Conservation (phyloP, 257 asterid species). For the Solanum arcanum region DNA sequence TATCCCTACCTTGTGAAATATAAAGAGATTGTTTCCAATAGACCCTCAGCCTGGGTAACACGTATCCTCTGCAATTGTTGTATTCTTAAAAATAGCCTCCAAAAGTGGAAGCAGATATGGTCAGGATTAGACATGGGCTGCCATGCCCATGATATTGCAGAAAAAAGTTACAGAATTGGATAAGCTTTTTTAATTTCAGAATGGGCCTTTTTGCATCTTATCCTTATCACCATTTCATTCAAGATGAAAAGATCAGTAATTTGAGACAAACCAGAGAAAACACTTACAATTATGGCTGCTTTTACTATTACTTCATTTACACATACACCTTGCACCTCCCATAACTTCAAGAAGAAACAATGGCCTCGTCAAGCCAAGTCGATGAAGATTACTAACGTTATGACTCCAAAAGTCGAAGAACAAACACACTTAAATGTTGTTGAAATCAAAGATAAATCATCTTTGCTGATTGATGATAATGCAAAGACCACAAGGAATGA, state of each 20-base stretch:
- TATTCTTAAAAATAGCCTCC: not conserved
- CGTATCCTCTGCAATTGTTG: not conserved
- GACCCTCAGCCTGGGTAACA: not conserved
- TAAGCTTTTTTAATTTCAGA: slow-evolving; percentile 29
- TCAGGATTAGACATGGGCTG: not conserved
- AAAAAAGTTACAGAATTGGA: slow-evolving; percentile 17
- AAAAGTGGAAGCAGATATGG: slow-evolving; percentile 1
- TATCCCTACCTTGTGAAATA: not conserved
- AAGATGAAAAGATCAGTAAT: slow-evolving; percentile 2
- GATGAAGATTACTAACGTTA: slow-evolving; percentile 9
- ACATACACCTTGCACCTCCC: slow-evolving; percentile 31
- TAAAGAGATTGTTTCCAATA: not conserved
- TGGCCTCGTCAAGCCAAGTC: slow-evolving; percentile 14
- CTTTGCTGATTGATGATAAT: not conserved
- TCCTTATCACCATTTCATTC: not conserved
- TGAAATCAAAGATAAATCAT: slow-evolving; percentile 2
- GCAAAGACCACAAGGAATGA: not conserved
- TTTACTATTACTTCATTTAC: slow-evolving; percentile 32
- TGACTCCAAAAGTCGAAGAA: slow-evolving; percentile 25
- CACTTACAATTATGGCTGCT: slow-evolving; percentile 34
- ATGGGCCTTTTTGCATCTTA: slow-evolving; percentile 16
- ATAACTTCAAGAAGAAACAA: slow-evolving; percentile 18
- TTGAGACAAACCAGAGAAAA: not conserved
- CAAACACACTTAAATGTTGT: slow-evolving; percentile 6
- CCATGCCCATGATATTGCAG: slow-evolving; percentile 16